Evolutionary conservation across 2,329 filamentous ascomycete genomes (phyloP).

Genomic region (Rhynchosporium secalis): DNA sequence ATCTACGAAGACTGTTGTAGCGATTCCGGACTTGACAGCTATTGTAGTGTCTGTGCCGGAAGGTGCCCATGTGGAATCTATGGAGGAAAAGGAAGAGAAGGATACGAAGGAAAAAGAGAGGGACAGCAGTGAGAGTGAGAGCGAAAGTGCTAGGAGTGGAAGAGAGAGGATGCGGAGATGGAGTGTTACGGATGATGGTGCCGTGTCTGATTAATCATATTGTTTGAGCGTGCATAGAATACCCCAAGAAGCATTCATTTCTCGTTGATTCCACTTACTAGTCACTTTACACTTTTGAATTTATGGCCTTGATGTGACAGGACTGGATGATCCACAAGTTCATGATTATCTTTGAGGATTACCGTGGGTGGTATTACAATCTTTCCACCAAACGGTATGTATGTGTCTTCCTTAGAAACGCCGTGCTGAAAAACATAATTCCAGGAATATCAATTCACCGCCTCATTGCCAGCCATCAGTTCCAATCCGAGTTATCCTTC

Average conservation of each 20-base stretch:
- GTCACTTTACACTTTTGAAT: background rate
- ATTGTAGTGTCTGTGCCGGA: background rate
- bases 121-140: conserved; percentile 4
- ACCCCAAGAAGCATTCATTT: conserved; percentile 17
- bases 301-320: background rate
- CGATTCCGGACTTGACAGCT: conserved; percentile 10
- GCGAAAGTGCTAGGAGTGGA: conserved; percentile 11
- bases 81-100: conserved; percentile 21
- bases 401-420: conserved; percentile 16
- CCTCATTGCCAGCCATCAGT: conserved; percentile 8
- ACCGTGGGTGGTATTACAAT: background rate
- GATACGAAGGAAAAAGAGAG: conserved; percentile 25
- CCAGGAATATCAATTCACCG: conserved; percentile 20
- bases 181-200: conserved; percentile 37
- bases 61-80: conserved; percentile 1
- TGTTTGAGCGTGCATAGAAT: conserved; percentile 17
- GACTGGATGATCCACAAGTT: background rate
- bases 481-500: conserved; percentile 34
- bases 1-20: conserved; percentile 23
- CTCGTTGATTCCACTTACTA: background rate
- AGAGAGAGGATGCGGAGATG: conserved; percentile 34
- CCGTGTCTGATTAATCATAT: conserved; percentile 27
- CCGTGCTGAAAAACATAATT: conserved; percentile 20
- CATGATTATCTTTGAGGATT: background rate
- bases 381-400: background rate